These are phyloP conservation scores for Kondoa malvinella DNA, from an alignment of 768 basidiomycete genomes.

Conservation along the genomic window DNA sequence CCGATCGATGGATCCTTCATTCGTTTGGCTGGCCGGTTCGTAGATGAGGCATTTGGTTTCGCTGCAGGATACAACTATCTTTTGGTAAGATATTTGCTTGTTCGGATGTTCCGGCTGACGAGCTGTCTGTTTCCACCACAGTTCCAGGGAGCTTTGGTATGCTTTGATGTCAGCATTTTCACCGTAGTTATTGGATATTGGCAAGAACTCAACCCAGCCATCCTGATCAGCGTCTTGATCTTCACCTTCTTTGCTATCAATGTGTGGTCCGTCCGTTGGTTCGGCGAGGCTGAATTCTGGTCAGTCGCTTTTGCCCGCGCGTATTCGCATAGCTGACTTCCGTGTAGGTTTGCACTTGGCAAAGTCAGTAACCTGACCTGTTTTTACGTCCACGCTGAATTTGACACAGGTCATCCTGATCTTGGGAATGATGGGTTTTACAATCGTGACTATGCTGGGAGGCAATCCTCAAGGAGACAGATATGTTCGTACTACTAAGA, in stretches of 20 bases:
- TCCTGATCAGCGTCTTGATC: slow-evolving; percentile 16
- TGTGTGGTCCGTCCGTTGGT: slow-evolving; percentile 13
- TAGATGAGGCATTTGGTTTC: background rate
- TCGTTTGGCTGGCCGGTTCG: background rate
- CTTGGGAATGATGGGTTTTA: slow-evolving; percentile 40
- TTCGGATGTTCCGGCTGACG: slow-evolving; percentile 11
- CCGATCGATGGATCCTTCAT: slow-evolving; percentile 20
- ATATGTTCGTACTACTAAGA: too few relatives aligned
- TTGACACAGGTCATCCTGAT: too few relatives aligned
- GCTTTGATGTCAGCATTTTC: slow-evolving; percentile 21
- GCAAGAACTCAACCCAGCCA: slow-evolving; percentile 14
- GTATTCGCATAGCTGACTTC: background rate
- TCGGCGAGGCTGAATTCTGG: slow-evolving; percentile 43
- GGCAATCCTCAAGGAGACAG: slow-evolving; percentile 43
- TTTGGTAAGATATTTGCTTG: slow-evolving; percentile 7
- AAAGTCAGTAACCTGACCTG: too few relatives aligned
- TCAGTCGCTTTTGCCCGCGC: background rate
- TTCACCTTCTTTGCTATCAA: slow-evolving; percentile 11
- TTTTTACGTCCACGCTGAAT: too few relatives aligned
- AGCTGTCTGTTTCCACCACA: slow-evolving; percentile 8
- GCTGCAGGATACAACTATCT: background rate
- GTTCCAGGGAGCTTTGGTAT: slow-evolving; percentile 13
- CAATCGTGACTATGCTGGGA: slow-evolving; percentile 47
- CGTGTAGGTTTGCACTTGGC: slow-evolving; percentile 34
- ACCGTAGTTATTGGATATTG: slow-evolving; percentile 17